phyloP scores from a whole-genome alignment of 148 eudicot genomes.

The Persicaria maculosa region DNA sequence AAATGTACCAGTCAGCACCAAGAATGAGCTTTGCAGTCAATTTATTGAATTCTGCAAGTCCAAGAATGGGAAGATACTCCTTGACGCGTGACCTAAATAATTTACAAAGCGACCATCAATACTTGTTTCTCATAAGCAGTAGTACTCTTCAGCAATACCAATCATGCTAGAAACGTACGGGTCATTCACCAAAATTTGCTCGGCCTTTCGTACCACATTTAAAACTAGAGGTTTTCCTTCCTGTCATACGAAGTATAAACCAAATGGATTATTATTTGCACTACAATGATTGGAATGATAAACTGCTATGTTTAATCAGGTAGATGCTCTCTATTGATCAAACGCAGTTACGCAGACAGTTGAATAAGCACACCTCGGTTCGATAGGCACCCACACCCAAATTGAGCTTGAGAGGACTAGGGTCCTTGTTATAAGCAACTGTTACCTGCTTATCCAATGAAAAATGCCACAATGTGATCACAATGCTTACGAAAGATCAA shows the following conservation, averaged over 20 bases:
- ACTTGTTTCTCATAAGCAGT: not conserved
- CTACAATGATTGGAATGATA: not conserved
- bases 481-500: not conserved
- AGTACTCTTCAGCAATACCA: not conserved
- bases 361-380: conserved; percentile 46
- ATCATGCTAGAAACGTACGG: conserved; percentile 31
- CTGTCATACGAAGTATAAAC: conserved; percentile 28
- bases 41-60: conserved; percentile 86
- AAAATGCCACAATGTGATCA: conserved; percentile 1
- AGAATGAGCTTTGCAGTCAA: conserved; percentile 83
- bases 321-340: not conserved
- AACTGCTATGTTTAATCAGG: not conserved
- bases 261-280: conserved; percentile 1
- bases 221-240: conserved; percentile 96
- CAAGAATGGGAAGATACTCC: conserved; percentile 91
- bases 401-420: conserved; percentile 56
- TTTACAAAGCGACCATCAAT: not conserved
- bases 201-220: conserved; percentile 81
- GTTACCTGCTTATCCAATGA: conserved; percentile 39
- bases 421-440: conserved; percentile 69
- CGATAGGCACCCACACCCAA: conserved; percentile 84
- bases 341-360: not conserved
- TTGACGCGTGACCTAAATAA: conserved; percentile 58
- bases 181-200: conserved; percentile 79
- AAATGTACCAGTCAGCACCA: conserved; percentile 73